Percentiles rank a stretch among this genome's conserved stretches.
phyloP scores from a whole-genome alignment of 352 stramenopile genomes.

The Globisporangium megalacanthum region DNA sequence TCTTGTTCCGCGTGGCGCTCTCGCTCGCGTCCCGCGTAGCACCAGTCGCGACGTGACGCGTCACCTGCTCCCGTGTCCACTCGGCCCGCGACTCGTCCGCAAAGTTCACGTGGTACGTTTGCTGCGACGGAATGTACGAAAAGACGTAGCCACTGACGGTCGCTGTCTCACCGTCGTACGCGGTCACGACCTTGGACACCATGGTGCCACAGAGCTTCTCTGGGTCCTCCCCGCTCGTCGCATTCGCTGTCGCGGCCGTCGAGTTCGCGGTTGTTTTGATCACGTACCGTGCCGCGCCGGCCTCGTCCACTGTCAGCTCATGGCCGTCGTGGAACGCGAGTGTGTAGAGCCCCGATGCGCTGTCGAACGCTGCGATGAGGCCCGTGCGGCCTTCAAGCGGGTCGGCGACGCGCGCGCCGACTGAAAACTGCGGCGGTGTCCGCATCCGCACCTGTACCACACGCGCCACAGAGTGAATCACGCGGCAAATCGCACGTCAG shows the following conservation, averaged over 20 bases:
- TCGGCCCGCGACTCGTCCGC: slow-evolving; percentile 35
- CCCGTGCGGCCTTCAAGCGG: slow-evolving; percentile 56
- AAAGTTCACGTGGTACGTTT: slow-evolving; percentile 44
- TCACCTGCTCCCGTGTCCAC: slow-evolving; percentile 18
- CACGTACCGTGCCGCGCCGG: slow-evolving; percentile 27
- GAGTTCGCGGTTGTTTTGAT: slow-evolving; percentile 16
- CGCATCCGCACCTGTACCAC: slow-evolving; percentile 23
- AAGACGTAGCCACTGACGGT: slow-evolving; percentile 36
- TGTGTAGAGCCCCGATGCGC: slow-evolving; percentile 33
- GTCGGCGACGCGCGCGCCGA: slow-evolving; percentile 53
- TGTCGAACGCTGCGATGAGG: slow-evolving; percentile 38
- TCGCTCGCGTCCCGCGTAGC: no score
- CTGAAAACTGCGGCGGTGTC: slow-evolving; percentile 28
- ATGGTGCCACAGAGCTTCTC: slow-evolving; percentile 32
- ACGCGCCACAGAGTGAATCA: no score
- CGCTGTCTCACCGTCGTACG: slow-evolving; percentile 39
- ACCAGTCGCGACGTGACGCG: no score
- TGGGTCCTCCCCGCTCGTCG: slow-evolving; percentile 20
- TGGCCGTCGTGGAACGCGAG: slow-evolving; percentile 51
- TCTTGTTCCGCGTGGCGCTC: no score
- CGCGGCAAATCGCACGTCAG: neutral
- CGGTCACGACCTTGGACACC: slow-evolving; percentile 36
- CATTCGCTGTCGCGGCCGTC: neutral
- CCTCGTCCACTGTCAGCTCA: slow-evolving; percentile 27
- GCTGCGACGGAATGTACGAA: slow-evolving; percentile 34